phyloP scores from a whole-genome alignment of 2,329 filamentous ascomycete genomes.

The Xylaria sp. region DNA sequence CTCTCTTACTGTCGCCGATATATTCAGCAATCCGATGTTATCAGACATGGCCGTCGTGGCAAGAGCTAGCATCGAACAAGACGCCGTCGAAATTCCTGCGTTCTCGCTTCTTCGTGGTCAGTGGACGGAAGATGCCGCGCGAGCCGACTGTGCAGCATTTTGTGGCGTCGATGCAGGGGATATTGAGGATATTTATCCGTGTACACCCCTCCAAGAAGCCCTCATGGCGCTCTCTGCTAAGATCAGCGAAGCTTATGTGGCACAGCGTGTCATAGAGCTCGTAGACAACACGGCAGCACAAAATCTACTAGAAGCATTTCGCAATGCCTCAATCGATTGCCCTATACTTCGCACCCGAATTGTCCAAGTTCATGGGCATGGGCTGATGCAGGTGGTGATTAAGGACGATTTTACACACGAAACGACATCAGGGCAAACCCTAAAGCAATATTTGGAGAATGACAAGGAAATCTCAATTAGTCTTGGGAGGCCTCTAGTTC shows the following conservation, averaged over 20 bases:
- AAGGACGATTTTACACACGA: slow-evolving; percentile 52
- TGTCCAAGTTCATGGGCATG: slow-evolving; percentile 57
- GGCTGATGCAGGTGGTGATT: slow-evolving; percentile 61
- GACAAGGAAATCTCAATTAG: slow-evolving; percentile 57
- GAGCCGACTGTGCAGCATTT: slow-evolving; percentile 54
- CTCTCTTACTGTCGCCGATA: slow-evolving; percentile 57
- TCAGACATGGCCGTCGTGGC: slow-evolving; percentile 57
- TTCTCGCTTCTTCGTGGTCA: slow-evolving; percentile 56
- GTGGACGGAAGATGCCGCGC: slow-evolving; percentile 52
- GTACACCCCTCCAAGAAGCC: slow-evolving; percentile 65
- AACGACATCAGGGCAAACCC: slow-evolving; percentile 50
- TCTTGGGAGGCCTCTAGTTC: slow-evolving; percentile 59
- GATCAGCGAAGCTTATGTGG: slow-evolving; percentile 63
- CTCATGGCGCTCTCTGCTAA: slow-evolving; percentile 65
- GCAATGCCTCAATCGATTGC: slow-evolving; percentile 52
- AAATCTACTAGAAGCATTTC: slow-evolving; percentile 58
- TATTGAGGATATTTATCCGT: slow-evolving; percentile 65
- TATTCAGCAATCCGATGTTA: slow-evolving; percentile 60
- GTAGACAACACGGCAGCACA: slow-evolving; percentile 51
- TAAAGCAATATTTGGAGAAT: slow-evolving; percentile 55
- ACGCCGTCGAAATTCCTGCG: slow-evolving; percentile 46
- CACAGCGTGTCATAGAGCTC: slow-evolving; percentile 60
- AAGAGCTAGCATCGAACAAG: slow-evolving; percentile 44
- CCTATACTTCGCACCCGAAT: slow-evolving; percentile 62
- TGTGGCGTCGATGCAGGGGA: slow-evolving; percentile 52